Conservation (phyloP, 305 asterid species). For the Plantago lanceolata region DNA sequence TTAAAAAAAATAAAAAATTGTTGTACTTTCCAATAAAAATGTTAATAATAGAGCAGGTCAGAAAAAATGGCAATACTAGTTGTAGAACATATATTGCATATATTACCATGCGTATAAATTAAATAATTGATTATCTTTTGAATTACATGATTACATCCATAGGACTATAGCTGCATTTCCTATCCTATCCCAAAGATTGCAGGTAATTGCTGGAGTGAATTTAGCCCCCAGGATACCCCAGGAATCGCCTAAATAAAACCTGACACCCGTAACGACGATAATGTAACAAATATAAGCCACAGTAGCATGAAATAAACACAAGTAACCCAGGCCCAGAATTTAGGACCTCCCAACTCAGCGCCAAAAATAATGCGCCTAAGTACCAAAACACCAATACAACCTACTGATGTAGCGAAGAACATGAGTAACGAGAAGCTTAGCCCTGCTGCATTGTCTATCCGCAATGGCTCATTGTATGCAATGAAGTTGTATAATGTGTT, state of each 20-base stretch:
- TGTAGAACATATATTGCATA: too few species aligned
- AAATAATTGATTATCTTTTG: too few species aligned
- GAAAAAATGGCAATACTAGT: too few species aligned
- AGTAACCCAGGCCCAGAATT: conserved; percentile 77
- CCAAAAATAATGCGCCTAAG: conserved; percentile 66
- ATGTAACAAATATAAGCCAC: conserved; percentile 69
- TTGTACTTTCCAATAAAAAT: too few species aligned
- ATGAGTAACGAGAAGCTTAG: conserved; percentile 80
- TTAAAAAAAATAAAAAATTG: too few species aligned
- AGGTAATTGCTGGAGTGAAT: not conserved
- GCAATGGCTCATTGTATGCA: conserved; percentile 62
- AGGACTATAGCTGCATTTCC: too few species aligned
- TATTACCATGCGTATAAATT: too few species aligned
- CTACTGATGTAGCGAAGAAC: conserved; percentile 76
- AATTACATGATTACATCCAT: too few species aligned
- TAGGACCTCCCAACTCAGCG: conserved; percentile 90
- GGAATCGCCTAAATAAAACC: conserved; percentile 35
- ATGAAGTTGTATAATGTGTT: conserved; percentile 73
- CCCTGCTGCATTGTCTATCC: conserved; percentile 58
- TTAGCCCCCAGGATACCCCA: not conserved
- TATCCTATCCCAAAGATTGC: not conserved
- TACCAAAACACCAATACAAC: conserved; percentile 73
- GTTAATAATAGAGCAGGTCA: too few species aligned
- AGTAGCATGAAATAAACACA: conserved; percentile 52
- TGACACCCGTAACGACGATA: conserved; percentile 68